phyloP scores from a whole-genome alignment of 139 green algal species.

The Chlorella sp. region DNA sequence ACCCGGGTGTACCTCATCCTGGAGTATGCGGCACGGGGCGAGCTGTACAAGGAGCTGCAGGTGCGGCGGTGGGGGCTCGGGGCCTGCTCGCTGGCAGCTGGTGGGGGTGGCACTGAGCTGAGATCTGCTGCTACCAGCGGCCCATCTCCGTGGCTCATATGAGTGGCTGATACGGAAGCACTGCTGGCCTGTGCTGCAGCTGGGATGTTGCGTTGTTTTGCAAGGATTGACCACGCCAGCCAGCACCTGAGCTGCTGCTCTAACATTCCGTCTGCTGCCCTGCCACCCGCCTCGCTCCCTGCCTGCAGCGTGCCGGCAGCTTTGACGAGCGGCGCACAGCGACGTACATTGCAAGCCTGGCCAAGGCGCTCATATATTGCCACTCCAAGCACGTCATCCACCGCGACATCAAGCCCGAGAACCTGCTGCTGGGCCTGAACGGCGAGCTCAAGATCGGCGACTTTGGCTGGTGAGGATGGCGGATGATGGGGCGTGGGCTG shows the following conservation, averaged over 20 bases:
- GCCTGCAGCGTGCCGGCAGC: constrained; percentile 55
- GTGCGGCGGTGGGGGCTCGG: not conserved
- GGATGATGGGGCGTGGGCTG: too few species aligned
- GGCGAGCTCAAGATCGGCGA: constrained; percentile 98
- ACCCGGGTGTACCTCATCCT: constrained; percentile 98
- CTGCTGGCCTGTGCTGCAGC: too few species aligned
- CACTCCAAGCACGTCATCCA: constrained; percentile 99
- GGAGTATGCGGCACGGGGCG: constrained; percentile 94
- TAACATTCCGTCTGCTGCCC: not conserved
- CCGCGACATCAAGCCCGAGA: constrained; percentile 99
- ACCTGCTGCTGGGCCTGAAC: constrained; percentile 94
- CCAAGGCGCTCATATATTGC: constrained; percentile 93
- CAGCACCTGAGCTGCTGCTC: not conserved
- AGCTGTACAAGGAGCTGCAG: constrained; percentile 98
- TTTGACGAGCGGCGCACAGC: constrained; percentile 91
- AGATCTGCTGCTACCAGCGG: too few species aligned
- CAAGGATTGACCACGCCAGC: too few species aligned
- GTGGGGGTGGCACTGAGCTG: too few species aligned
- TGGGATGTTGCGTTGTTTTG: too few species aligned
- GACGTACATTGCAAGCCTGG: constrained; percentile 90
- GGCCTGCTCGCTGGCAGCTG: too few species aligned
- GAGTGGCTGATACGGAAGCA: too few species aligned
- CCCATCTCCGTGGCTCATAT: too few species aligned
- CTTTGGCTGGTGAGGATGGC: constrained; percentile 95
- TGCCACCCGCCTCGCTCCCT: not conserved